Percentiles rank a stretch among this genome's conserved stretches.
Conservation (phyloP, 768 basidiomycete genomes). For the Suillus tomentosus region DNA sequence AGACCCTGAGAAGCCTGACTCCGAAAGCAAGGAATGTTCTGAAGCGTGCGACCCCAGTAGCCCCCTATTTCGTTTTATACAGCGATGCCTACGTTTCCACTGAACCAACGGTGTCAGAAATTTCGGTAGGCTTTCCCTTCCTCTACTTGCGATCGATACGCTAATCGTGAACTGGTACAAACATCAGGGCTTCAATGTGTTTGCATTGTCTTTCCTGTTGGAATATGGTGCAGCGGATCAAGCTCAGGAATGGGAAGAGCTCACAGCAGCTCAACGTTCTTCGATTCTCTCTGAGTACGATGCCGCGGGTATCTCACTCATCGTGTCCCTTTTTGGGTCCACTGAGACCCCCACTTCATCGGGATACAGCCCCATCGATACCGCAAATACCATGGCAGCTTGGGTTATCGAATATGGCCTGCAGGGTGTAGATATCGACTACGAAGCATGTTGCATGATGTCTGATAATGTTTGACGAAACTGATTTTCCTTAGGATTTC, state of each 20-base stretch:
- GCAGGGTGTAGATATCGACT: conserved; percentile 58
- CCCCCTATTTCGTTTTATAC: conserved; percentile 52
- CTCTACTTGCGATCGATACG: conserved; percentile 8
- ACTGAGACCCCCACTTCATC: conserved; percentile 43
- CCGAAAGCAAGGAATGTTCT: conserved; percentile 22
- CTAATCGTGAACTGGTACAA: neutral
- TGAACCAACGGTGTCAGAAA: conserved; percentile 43
- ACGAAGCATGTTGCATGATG: conserved; percentile 35
- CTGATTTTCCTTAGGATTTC: conserved; percentile 28
- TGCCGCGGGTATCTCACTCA: conserved; percentile 56
- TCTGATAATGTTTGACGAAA: neutral
- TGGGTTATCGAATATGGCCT: conserved; percentile 50
- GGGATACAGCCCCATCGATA: conserved; percentile 39
- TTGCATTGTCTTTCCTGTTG: conserved; percentile 43
- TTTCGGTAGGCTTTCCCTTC: conserved; percentile 37
- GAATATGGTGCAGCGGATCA: conserved; percentile 45
- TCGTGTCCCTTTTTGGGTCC: conserved; percentile 58
- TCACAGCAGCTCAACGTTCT: conserved; percentile 41
- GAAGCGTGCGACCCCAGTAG: conserved; percentile 37
- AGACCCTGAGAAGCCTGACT: conserved; percentile 27
- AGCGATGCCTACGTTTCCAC: conserved; percentile 46
- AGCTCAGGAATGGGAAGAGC: conserved; percentile 46
- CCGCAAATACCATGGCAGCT: conserved; percentile 45
- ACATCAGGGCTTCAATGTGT: conserved; percentile 26
- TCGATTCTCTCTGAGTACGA: conserved; percentile 49